Conservation (phyloP, 768 basidiomycete genomes). For the Podaxis sp. region DNA sequence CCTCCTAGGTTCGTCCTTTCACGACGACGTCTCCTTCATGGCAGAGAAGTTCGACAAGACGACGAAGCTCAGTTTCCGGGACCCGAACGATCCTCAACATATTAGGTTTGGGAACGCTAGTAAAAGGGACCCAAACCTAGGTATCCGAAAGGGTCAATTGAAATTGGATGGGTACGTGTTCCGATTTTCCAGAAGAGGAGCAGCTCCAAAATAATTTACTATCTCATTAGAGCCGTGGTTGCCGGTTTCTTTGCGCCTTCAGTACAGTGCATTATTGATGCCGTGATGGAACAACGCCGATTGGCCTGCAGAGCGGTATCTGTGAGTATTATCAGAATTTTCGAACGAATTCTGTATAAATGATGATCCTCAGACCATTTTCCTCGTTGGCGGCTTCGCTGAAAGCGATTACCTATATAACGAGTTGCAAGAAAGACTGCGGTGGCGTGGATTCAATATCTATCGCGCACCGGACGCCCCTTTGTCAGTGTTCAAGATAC, state of each 20-base stretch:
- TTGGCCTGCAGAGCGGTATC: background rate
- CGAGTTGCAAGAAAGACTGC: conserved; percentile 36
- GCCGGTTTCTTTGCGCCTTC: conserved; percentile 29
- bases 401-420: conserved; percentile 49
- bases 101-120: conserved; percentile 46
- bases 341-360: background rate
- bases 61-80: conserved; percentile 45
- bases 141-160: conserved; percentile 46
- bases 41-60: conserved; percentile 45
- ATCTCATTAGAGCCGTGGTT: conserved; percentile 12
- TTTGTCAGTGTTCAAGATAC: conserved; percentile 29
- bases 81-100: conserved; percentile 39
- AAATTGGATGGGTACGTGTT: conserved; percentile 37
- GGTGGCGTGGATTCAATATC: conserved; percentile 32
- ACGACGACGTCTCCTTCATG: conserved; percentile 42
- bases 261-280: conserved; percentile 23
- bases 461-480: conserved; percentile 48
- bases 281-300: conserved; percentile 20
- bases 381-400: conserved; percentile 55
- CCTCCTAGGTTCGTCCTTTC: conserved; percentile 37
- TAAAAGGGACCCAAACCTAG: conserved; percentile 37
- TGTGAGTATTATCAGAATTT: background rate
- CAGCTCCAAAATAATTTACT: too few relatives aligned
- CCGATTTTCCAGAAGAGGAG: background rate
- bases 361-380: conserved; percentile 27